phyloP scores from a whole-genome alignment of 2,329 filamentous ascomycete species.

The Meredithiella fracta region DNA sequence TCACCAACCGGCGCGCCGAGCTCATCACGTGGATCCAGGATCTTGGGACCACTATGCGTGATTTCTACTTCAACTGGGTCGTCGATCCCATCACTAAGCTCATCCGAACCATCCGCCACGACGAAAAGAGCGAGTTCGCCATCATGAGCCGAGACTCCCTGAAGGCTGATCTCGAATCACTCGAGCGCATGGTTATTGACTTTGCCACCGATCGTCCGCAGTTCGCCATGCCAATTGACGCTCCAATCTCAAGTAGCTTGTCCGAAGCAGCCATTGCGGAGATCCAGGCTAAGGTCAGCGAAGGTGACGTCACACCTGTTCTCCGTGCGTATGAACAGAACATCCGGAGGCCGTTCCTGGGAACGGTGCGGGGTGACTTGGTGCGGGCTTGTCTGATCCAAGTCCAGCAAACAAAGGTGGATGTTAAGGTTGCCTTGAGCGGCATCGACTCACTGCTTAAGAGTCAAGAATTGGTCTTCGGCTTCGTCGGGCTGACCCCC shows the following conservation, averaged over 20 bases:
- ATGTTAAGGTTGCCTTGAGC: constrained; percentile 87
- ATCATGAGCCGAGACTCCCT: constrained; percentile 92
- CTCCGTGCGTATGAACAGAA: constrained; percentile 84
- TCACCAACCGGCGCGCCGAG: constrained; percentile 58
- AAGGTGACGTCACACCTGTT: constrained; percentile 86
- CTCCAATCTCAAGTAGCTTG: constrained; percentile 24
- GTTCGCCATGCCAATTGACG: constrained; percentile 28
- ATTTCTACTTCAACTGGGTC: constrained; percentile 96
- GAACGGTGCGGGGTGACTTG: constrained; percentile 71
- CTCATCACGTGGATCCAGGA: constrained; percentile 67
- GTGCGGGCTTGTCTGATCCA: constrained; percentile 86
- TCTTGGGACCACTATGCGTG: constrained; percentile 59
- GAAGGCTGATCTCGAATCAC: constrained; percentile 72
- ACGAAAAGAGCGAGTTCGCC: constrained; percentile 82
- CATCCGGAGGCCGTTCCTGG: constrained; percentile 62
- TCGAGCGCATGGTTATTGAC: constrained; percentile 96
- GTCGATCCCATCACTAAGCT: constrained; percentile 70
- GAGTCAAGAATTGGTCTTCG: constrained; percentile 93
- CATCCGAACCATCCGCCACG: constrained; percentile 81
- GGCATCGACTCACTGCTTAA: constrained; percentile 89
- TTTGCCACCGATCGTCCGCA: constrained; percentile 74
- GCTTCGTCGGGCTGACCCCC: constrained; percentile 87
- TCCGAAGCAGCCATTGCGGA: constrained; percentile 54
- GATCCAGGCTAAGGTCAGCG: constrained; percentile 63
- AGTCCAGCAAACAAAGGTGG: constrained; percentile 97